These are phyloP conservation scores for Eucalyptus microcorys DNA, from an alignment of 345 rosid genomes.

Conservation along the genomic window DNA sequence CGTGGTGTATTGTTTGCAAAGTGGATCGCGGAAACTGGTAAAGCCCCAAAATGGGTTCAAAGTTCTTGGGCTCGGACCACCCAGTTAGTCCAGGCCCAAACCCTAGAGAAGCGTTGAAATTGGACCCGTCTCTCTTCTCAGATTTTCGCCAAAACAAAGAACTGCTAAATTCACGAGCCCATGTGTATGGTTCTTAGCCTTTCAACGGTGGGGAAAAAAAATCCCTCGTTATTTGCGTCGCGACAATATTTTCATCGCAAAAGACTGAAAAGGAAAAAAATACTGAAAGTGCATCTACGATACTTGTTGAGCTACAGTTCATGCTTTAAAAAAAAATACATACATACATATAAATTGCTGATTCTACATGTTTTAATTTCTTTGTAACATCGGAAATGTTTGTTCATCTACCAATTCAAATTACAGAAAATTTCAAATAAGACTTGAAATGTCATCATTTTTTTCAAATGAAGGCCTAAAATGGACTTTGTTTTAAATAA, in stretches of 20 bases:
- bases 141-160: not conserved
- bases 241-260: not conserved
- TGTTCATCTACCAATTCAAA: no score
- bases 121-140: not conserved
- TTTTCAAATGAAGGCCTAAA: rapidly evolving
- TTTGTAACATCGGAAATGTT: no score
- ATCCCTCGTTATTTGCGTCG: not conserved
- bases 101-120: not conserved
- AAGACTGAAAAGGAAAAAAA: rapidly evolving
- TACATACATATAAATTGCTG: no score
- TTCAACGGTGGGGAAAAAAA: not conserved
- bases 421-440: no score
- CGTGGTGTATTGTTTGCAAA: not conserved
- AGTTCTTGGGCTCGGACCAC: not conserved
- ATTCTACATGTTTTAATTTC: no score
- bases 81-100: not conserved
- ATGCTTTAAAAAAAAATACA: no score
- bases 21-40: rapidly evolving
- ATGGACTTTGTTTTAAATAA: rapidly evolving
- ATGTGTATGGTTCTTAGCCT: not conserved
- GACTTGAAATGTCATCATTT: rapidly evolving
- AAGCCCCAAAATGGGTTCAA: not conserved
- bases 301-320: no score
- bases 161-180: not conserved
- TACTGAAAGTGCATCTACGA: no score